Conservation (phyloP, 2,329 filamentous ascomycete genomes). For the Hypoxylon sp. region DNA sequence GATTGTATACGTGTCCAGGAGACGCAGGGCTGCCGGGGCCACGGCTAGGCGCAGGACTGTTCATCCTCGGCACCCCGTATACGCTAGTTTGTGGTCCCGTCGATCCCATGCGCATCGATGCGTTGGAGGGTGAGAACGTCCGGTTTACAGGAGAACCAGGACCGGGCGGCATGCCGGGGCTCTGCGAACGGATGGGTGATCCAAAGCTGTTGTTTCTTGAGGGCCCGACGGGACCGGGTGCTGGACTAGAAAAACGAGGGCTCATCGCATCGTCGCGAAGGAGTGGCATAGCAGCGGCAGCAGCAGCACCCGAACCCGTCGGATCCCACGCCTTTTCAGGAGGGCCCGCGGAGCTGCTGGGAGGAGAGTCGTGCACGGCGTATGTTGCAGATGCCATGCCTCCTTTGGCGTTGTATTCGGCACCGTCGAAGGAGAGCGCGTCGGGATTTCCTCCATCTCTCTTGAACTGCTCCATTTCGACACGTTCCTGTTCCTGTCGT, state of each 20-base stretch:
- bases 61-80: conserved; percentile 32
- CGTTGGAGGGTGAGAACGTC: conserved; percentile 47
- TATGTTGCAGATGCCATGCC: conserved; percentile 50
- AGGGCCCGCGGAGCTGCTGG: conserved; percentile 40
- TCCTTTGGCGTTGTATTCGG: conserved; percentile 55
- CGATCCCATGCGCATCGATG: conserved; percentile 46
- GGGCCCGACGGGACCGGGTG: conserved; percentile 6
- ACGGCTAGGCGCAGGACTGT: conserved; percentile 43
- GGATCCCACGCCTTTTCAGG: conserved; percentile 50
- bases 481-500: conserved; percentile 59
- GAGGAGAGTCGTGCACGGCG: conserved; percentile 50
- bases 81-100: conserved; percentile 40
- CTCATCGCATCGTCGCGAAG: conserved; percentile 42
- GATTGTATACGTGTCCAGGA: conserved; percentile 9
- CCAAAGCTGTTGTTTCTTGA: conserved; percentile 42
- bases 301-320: conserved; percentile 24
- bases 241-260: conserved; percentile 27
- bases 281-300: conserved; percentile 43
- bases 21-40: conserved; percentile 26
- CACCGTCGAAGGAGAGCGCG: conserved; percentile 54
- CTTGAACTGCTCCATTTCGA: conserved; percentile 64
- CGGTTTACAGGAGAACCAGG: conserved; percentile 44
- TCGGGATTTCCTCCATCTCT: conserved; percentile 63
- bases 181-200: conserved; percentile 39
- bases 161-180: conserved; percentile 39